Evolutionary conservation across 345 rosid genomes (phyloP).

Genomic region (Lepidium sativum): DNA sequence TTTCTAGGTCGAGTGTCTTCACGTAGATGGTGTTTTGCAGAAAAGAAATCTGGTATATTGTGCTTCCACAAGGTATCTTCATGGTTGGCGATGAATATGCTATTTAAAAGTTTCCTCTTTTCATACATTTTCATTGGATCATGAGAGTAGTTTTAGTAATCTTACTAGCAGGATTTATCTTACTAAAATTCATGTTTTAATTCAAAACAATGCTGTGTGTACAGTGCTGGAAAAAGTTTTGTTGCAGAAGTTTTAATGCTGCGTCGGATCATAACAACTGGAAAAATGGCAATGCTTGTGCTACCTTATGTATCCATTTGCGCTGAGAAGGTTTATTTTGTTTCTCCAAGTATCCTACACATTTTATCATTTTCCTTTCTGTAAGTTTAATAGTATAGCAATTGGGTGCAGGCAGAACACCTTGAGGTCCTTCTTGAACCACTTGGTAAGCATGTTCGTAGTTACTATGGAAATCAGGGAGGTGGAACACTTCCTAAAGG

Average conservation of each 20-base stretch:
- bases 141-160: slow-evolving; percentile 1
- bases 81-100: slow-evolving; percentile 6
- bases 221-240: slow-evolving; percentile 97
- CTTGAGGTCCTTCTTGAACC: slow-evolving; percentile 86
- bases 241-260: slow-evolving; percentile 98
- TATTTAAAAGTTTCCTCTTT: not conserved
- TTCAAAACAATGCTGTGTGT: slow-evolving; percentile 5
- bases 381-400: not conserved
- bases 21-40: slow-evolving; percentile 88
- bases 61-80: slow-evolving; percentile 91
- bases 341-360: slow-evolving; percentile 7
- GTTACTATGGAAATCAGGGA: slow-evolving; percentile 95
- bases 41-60: slow-evolving; percentile 87
- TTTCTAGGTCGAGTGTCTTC: slow-evolving; percentile 91
- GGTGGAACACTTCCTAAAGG: slow-evolving; percentile 96
- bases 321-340: slow-evolving; percentile 64
- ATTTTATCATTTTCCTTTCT: slow-evolving; percentile 2
- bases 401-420: slow-evolving; percentile 72
- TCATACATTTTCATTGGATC: not conserved
- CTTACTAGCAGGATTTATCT: slow-evolving; percentile 4
- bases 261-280: slow-evolving; percentile 68
- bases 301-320: slow-evolving; percentile 98
- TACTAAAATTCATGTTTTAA: not conserved
- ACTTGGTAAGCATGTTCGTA: slow-evolving; percentile 81
- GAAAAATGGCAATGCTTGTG: slow-evolving; percentile 83